A percentile compares a stretch with the other conserved stretches of the same genome.
These are phyloP conservation scores for Clavispora carvajalis DNA, from an alignment of 805 yeast genomes.

Conservation along the genomic window DNA sequence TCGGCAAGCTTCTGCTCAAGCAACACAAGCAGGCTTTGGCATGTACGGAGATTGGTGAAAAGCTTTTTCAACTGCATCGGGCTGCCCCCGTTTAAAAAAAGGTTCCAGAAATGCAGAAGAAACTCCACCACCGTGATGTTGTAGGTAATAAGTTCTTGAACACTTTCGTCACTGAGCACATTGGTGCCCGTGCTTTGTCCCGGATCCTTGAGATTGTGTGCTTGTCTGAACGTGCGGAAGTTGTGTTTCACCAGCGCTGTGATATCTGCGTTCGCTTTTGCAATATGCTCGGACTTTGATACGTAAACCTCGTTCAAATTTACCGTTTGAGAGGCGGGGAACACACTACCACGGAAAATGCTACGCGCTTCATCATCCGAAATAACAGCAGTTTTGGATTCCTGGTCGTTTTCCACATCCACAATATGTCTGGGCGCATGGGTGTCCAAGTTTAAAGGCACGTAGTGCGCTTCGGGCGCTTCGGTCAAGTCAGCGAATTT, in stretches of 20 bases:
- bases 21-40: slow-evolving; percentile 24
- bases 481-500: slow-evolving; percentile 49
- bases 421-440: slow-evolving; percentile 15
- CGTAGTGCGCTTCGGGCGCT: slow-evolving; percentile 43
- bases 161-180: slow-evolving; percentile 29
- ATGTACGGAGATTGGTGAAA: slow-evolving; percentile 31
- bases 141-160: slow-evolving; percentile 32
- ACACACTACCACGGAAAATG: slow-evolving; percentile 12
- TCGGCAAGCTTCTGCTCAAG: slow-evolving; percentile 21
- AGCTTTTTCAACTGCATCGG: slow-evolving; percentile 35
- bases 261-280: slow-evolving; percentile 41
- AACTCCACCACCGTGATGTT: slow-evolving; percentile 39
- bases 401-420: slow-evolving; percentile 10
- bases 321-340: slow-evolving; percentile 12
- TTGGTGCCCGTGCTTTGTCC: slow-evolving; percentile 14
- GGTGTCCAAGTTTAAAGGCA: slow-evolving; percentile 40
- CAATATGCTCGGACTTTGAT: slow-evolving; percentile 29
- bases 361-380: slow-evolving; percentile 2
- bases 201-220: slow-evolving; percentile 14
- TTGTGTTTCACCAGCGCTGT: slow-evolving; percentile 46
- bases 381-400: neutral
- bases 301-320: slow-evolving; percentile 27
- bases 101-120: slow-evolving; percentile 39
- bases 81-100: slow-evolving; percentile 31
- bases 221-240: slow-evolving; percentile 47